phyloP scores from a whole-genome alignment of 176 grass and related monocot genomes.

The Musa beccarii region DNA sequence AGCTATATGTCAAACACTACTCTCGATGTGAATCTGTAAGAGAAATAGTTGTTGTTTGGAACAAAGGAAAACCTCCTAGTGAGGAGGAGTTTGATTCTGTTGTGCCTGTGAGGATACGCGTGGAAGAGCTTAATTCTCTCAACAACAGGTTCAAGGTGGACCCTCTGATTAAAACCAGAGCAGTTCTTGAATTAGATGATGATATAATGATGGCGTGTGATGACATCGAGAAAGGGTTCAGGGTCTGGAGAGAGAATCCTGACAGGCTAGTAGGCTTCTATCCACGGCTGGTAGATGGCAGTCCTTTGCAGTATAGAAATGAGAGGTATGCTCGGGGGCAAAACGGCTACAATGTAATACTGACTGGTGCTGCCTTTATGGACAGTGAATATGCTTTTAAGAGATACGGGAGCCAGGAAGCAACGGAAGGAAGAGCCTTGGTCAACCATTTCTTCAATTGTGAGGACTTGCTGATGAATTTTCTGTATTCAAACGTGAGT shows the following conservation, averaged over 20 bases:
- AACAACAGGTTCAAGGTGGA: conserved; percentile 89
- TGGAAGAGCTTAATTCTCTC: conserved; percentile 79
- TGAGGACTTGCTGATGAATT: conserved; percentile 94
- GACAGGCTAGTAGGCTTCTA: conserved; percentile 84
- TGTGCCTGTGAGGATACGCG: conserved; percentile 79
- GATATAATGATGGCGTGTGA: conserved; percentile 99
- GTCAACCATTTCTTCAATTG: conserved; percentile 94
- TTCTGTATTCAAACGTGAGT: conserved; percentile 68
- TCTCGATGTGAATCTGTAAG: conserved; percentile 84
- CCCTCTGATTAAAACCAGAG: conserved; percentile 78
- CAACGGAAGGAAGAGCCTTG: conserved; percentile 58
- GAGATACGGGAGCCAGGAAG: conserved; percentile 80
- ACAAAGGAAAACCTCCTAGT: conserved; percentile 77
- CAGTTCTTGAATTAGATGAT: conserved; percentile 90
- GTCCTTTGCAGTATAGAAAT: conserved; percentile 63
- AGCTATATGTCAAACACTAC: conserved; percentile 86
- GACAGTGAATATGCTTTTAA: conserved; percentile 74
- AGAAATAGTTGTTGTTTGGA: conserved; percentile 97
- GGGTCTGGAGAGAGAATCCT: conserved; percentile 89
- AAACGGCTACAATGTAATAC: conserved; percentile 79
- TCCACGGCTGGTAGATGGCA: conserved; percentile 73
- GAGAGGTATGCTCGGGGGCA: conserved; percentile 89
- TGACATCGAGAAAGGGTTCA: conserved; percentile 93
- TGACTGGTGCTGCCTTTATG: conserved; percentile 95
- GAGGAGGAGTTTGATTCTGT: conserved; percentile 59